These are phyloP conservation scores for Oryza officinalis DNA, from an alignment of 176 grass and related monocot species.

Conservation along the genomic window DNA sequence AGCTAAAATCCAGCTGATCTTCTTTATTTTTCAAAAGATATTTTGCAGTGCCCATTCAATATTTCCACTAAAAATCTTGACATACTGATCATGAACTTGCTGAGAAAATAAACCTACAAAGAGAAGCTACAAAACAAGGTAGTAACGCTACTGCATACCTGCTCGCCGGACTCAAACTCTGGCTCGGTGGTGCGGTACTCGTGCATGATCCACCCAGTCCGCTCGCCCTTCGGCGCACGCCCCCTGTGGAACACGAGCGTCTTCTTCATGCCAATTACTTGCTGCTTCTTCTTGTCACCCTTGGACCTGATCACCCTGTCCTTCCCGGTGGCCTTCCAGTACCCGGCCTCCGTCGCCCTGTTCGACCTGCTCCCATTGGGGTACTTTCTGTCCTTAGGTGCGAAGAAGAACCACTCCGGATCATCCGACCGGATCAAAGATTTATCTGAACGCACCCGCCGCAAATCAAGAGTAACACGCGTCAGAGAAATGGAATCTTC, in stretches of 20 bases:
- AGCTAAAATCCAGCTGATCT: neutral
- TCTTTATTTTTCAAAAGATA: neutral
- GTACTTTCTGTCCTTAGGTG: slow-evolving; percentile 93
- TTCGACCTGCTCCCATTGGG: slow-evolving; percentile 81
- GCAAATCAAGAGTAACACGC: neutral
- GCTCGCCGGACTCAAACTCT: slow-evolving; percentile 68
- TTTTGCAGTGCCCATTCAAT: neutral
- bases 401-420: slow-evolving; percentile 96
- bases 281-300: slow-evolving; percentile 53
- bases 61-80: neutral
- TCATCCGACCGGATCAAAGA: slow-evolving; percentile 75
- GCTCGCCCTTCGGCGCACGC: slow-evolving; percentile 71
- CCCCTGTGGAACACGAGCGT: slow-evolving; percentile 89
- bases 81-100: neutral
- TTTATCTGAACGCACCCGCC: slow-evolving; percentile 55
- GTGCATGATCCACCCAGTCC: slow-evolving; percentile 92
- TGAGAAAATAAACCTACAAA: neutral
- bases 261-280: slow-evolving; percentile 89
- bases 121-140: neutral
- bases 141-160: slow-evolving; percentile 42
- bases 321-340: slow-evolving; percentile 95
- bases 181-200: slow-evolving; percentile 91
- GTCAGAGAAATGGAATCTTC: slow-evolving; percentile 18
- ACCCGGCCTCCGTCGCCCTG: slow-evolving; percentile 77
- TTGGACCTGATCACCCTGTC: slow-evolving; percentile 85